phyloP scores from a whole-genome alignment of 768 basidiomycete species.

The Hypholoma fasciculare region DNA sequence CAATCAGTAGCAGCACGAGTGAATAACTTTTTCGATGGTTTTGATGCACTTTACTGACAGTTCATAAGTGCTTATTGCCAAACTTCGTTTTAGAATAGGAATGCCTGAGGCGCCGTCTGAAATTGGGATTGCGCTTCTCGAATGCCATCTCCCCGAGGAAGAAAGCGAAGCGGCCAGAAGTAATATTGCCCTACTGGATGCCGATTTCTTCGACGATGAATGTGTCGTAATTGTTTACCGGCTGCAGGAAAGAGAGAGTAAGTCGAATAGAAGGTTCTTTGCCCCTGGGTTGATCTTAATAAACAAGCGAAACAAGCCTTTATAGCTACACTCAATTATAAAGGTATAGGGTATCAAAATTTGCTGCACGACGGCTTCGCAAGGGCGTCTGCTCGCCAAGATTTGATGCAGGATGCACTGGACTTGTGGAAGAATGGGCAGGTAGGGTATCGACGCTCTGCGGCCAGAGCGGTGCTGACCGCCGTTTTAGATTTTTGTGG shows the following conservation, averaged over 20 bases:
- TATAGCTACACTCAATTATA: conserved; percentile 67
- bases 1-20: conserved; percentile 26
- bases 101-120: conserved; percentile 35
- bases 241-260: conserved; percentile 47
- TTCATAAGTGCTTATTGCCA: conserved; percentile 54
- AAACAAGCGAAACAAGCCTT: conserved; percentile 47
- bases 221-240: conserved; percentile 65
- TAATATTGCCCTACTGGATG: conserved; percentile 58
- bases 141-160: conserved; percentile 50
- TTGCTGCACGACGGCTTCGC: conserved; percentile 50
- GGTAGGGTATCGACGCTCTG: conserved; percentile 43
- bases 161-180: conserved; percentile 30
- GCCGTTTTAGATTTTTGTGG: conserved; percentile 46
- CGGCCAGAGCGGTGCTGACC: conserved; percentile 29
- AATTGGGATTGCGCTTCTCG: conserved; percentile 53
- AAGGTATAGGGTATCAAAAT: conserved; percentile 57
- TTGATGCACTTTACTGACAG: conserved; percentile 3
- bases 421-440: conserved; percentile 59
- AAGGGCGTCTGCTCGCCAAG: conserved; percentile 58
- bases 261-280: conserved; percentile 30
- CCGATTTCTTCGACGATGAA: conserved; percentile 81
- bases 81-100: conserved; percentile 48
- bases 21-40: conserved; percentile 7
- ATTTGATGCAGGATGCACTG: conserved; percentile 60
- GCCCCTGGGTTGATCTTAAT: conserved; percentile 35